Evolutionary conservation across 495 filamentous ascomycete species (phyloP).

Genomic region (Talaromyces borbonicus): DNA sequence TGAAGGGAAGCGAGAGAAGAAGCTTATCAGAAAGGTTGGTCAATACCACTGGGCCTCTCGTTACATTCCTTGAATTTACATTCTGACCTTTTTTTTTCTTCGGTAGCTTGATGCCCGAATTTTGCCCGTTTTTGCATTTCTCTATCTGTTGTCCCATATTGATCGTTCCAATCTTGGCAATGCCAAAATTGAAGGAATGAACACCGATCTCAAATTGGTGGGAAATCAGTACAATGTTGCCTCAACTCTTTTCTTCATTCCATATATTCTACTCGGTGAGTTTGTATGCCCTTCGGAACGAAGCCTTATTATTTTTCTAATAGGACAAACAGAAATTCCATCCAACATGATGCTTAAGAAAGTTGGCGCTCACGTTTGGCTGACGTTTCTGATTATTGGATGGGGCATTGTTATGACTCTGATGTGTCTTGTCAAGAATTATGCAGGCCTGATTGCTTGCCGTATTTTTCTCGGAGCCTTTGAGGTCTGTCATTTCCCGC

Average conservation of each 20-base stretch:
- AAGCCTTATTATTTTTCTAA: not conserved
- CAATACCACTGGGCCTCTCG: not conserved
- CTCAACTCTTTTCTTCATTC: slow-evolving; percentile 7
- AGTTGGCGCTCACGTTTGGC: slow-evolving; percentile 13
- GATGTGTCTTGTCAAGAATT: slow-evolving; percentile 32
- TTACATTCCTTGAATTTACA: not conserved
- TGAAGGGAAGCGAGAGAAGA: not conserved
- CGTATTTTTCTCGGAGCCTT: slow-evolving; percentile 56
- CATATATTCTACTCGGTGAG: slow-evolving; percentile 12
- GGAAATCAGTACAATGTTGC: slow-evolving; percentile 46
- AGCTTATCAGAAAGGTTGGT: not conserved
- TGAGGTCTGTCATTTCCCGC: slow-evolving; percentile 29
- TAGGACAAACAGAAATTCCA: slow-evolving; percentile 13
- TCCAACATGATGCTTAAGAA: slow-evolving; percentile 17
- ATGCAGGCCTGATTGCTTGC: slow-evolving; percentile 36
- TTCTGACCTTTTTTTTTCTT: not conserved
- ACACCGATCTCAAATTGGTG: slow-evolving; percentile 32
- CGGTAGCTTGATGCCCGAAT: slow-evolving; percentile 23
- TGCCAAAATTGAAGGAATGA: slow-evolving; percentile 47
- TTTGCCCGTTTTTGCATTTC: slow-evolving; percentile 33
- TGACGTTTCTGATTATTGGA: slow-evolving; percentile 15
- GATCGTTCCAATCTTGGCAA: slow-evolving; percentile 47
- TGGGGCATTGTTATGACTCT: slow-evolving; percentile 37
- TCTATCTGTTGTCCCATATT: slow-evolving; percentile 32
- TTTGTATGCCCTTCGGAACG: not conserved